Evolutionary conservation across 441 rosid species (phyloP), one percentile per base, ranked within the genome.

Genomic region (Dalechampia spathulata): DNA sequence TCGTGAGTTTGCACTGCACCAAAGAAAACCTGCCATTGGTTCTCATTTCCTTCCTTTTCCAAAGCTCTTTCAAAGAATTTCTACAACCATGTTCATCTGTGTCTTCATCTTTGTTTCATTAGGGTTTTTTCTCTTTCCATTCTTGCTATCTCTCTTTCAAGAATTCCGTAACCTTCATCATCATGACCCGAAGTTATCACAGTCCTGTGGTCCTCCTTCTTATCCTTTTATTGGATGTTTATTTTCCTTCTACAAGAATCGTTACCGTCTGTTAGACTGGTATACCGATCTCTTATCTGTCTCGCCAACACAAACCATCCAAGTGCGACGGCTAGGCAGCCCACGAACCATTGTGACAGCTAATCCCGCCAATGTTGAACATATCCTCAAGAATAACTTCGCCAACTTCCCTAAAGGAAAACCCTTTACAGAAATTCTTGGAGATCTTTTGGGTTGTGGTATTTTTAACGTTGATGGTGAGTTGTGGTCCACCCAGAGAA

Each of bases 391-490:
- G 56, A 62, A 78, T 52, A 77, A 76, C 63, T 87, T 85, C 79
- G 17, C 16, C 3, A 87, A 87, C 66, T 90, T 73, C 74, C 91
- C 96, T 0, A 90, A 90, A 66, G 97, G 97, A 12, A 68, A 72
- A 50, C 83, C 86, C 11, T 90, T 87, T 56, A 83, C 89, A 0
- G 89, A 76, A 17, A 74, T 90, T 50, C 89, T 87, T 1, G 94
- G 90, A 0, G 91, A 90, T 56, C 76, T 90, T 22, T 91, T 87
- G 14, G 96, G 96, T 3, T 40, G 66, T 38, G 91, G 91, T n/a
- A 83, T 83, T 12, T 86, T 86, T 47, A 83, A 86, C 42, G 83
- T 70, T 0, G 97, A 90, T 15, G 97, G 86, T 15, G 79, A 83
- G n/a, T 49, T 74, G 3, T 90, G 97, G 97, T 57, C 62, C 55